These are phyloP conservation scores for Ophiocordyceps camponoti-floridani DNA, from an alignment of 2,329 filamentous ascomycete genomes.

Conservation along the genomic window DNA sequence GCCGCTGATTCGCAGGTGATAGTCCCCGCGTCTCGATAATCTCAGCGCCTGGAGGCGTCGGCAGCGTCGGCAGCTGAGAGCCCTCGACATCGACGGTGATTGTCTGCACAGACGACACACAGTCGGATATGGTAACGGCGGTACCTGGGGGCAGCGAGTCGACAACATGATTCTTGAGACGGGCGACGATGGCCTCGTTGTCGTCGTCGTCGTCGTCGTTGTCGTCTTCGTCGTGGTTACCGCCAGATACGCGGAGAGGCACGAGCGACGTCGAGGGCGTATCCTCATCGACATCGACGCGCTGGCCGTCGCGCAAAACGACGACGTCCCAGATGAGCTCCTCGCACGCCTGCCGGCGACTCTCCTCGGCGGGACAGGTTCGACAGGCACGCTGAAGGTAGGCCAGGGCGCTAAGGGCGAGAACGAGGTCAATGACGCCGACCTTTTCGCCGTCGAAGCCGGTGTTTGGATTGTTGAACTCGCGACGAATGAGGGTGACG, in stretches of 20 bases:
- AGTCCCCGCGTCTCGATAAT: constrained; percentile 29
- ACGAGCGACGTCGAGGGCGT: constrained; percentile 8
- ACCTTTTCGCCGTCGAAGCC: constrained; percentile 40
- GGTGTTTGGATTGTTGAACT: constrained; percentile 45
- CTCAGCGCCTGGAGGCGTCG: constrained; percentile 39
- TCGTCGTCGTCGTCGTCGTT: constrained; percentile 9
- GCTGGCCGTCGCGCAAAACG: constrained; percentile 37
- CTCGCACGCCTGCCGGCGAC: constrained; percentile 26
- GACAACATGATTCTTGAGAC: constrained; percentile 34
- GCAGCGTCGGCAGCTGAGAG: constrained; percentile 27
- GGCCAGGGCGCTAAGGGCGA: constrained; percentile 41
- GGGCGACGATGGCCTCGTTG: constrained; percentile 22
- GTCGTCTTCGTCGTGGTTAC: not conserved
- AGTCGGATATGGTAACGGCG: constrained; percentile 40
- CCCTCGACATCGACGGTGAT: constrained; percentile 47
- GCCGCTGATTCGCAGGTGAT: constrained; percentile 2
- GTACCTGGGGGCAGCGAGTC: constrained; percentile 36
- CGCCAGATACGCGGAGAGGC: not conserved
- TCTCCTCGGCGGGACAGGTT: constrained; percentile 30
- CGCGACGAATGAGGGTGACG: constrained; percentile 42
- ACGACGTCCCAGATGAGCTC: constrained; percentile 51
- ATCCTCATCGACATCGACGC: constrained; percentile 30
- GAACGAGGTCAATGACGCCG: constrained; percentile 39
- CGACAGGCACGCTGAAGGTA: constrained; percentile 41
- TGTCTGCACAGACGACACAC: constrained; percentile 40